Base-by-base conservation (phyloP, 2,329 filamentous ascomycete genomes). In the Hypoxylon sp. region DNA sequence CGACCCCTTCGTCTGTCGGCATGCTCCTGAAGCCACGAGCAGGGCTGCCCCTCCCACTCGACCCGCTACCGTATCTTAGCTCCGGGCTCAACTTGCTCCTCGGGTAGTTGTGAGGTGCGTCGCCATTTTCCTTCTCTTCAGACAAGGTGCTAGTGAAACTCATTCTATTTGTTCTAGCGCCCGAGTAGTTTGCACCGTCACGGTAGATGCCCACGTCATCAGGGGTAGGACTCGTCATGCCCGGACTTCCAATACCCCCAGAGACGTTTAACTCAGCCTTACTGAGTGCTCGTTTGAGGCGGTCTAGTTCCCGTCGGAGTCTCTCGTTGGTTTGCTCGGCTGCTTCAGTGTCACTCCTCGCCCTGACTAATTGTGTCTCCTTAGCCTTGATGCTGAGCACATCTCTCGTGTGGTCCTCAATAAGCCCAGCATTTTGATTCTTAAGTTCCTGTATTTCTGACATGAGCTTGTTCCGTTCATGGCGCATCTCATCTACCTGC, bases 331-430 rank as follows among this genome's bases (percentile, higher is more conserved):
- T 91, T 75, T 94, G 91, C 78, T 98, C 94, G 0, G 95, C 93
- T 0, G 93, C 90, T 79, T 98, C 95, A 33, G 92, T 92, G 76
- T 99, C 96, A 72, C 92, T 94, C 61, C 95, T 88, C 10, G 96
- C 95, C 49, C 96, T 91, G 8, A 98, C 95, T 4, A 99, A 87
- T 76, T 99, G 96, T 2, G 96, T 98, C 80, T 99, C 96, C 81
- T 99, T 99, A 13, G 96, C 96, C 80, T 98, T 98, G 82, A 99
- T 97, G 74, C 94, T 96, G 46, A 99, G 85, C 0, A 98, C 94
- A 76, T 99, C 95, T 53, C 95, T 88, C 0, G 96, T 99, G 79
- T 98, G 95, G 76, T 98, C 95, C 81, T 99, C 96, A 68, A 99
- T 99, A 35, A 99, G 85, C 70, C 96, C 92, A 25, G 96, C 96